Percentiles rank a stretch among this genome's conserved stretches.
These are phyloP conservation scores for Urostyla sp. DNA, from an alignment of 73 alveolate genomes.

Conservation along the genomic window DNA sequence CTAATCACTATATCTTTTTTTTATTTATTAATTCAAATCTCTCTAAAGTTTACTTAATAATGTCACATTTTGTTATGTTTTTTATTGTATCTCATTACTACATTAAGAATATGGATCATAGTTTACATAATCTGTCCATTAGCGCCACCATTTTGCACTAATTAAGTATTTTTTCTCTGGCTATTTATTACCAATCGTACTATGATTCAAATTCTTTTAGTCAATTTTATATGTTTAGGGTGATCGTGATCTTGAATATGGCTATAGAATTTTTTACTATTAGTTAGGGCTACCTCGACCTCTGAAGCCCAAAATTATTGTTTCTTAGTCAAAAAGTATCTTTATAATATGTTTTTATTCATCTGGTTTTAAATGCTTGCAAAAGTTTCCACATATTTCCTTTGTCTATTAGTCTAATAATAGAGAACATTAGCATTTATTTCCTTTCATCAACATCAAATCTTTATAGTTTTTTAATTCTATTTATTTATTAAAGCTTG, in stretches of 20 bases:
- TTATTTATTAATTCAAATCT: too few relatives aligned
- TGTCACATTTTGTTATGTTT: not conserved
- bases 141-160: slow-evolving; percentile 61
- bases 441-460: slow-evolving; percentile 8
- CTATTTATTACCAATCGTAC: not conserved
- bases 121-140: slow-evolving; percentile 52
- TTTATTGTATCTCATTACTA: not conserved
- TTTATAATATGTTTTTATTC: not conserved
- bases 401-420: not conserved
- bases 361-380: slow-evolving; percentile 32
- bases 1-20: not conserved
- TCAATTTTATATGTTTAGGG: slow-evolving; percentile 11
- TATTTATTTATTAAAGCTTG: too few relatives aligned
- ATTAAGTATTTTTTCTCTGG: slow-evolving; percentile 39
- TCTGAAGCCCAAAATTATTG: too few relatives aligned
- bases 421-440: slow-evolving; percentile 9
- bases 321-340: too few relatives aligned
- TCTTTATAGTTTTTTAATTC: slow-evolving; percentile 11
- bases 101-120: not conserved
- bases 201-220: too few relatives aligned
- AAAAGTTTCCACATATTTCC: slow-evolving; percentile 30
- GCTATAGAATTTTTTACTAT: not conserved
- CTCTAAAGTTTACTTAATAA: too few relatives aligned
- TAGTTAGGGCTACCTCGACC: slow-evolving; percentile 16
- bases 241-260: slow-evolving; percentile 32